Evolutionary conservation across 768 basidiomycete species (phyloP), one percentile per base, ranked within the genome.

Genomic region (Lactarius deliciosus): DNA sequence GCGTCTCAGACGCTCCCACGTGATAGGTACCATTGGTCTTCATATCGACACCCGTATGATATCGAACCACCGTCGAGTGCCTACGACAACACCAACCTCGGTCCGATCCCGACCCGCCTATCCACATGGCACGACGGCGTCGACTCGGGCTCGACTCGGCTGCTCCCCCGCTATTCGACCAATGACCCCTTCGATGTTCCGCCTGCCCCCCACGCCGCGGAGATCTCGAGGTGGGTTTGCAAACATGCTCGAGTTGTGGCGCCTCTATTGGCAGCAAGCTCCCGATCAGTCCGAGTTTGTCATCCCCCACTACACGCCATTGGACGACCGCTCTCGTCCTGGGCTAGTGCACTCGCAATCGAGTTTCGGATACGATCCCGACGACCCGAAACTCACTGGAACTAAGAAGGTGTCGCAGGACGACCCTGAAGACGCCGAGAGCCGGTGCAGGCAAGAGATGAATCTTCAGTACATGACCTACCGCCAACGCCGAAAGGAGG

Each of bases 331-430:
- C 45, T 20, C 41, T 45, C 64, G 59, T n/a, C 64, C 65, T 54
- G 41, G 47, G 28, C 22, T 68, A n/a, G 36, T 36, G 50, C 64
- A 34, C 36, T 57, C 60, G 3, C 45, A 56, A 54, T 61, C 68
- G 11, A 61, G 63, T 50, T 64, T 69, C 45, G 68, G 63, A 22
- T 64, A 61, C 45, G 91, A 93, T 73, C 82, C 85, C 20, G 89
- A 92, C 69, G 90, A 92, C 75, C 90, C 89, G 59, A 80, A 82
- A 53, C 78, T 91, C 28, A 90, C 87, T 54, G 88, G 87, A 6
- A 75, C 82, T 36, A 79, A 75, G 69, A 80, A 79, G 61, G 77
- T 77, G 66, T 79, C 80, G 64, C 76, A 84, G 40, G 83, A 86
- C 64, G 87, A 88, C 71, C 80, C 81, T 9, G 84, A 85, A 36